Percentiles rank a stretch among this genome's conserved stretches.
These are phyloP conservation scores for Rhizopogon roseolus DNA, from an alignment of 768 basidiomycete species.

Conservation along the genomic window DNA sequence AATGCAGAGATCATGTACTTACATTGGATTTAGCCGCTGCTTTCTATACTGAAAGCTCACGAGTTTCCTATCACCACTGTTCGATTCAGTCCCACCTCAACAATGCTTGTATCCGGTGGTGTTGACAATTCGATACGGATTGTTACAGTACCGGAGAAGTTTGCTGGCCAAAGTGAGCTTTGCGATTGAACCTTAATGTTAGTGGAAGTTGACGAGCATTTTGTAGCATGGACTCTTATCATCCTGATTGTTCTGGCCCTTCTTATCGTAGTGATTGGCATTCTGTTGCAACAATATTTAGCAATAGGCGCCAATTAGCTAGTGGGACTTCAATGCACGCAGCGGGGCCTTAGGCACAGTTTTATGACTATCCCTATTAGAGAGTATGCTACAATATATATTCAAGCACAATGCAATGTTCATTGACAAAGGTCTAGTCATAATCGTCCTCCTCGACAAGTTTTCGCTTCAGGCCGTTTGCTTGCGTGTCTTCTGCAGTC, in stretches of 20 bases:
- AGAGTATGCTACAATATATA: constrained; percentile 10
- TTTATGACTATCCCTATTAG: constrained; percentile 13
- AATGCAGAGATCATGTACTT: neutral
- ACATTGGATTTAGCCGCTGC: constrained; percentile 57
- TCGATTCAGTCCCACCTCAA: constrained; percentile 79
- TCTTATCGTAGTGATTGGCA: constrained; percentile 37
- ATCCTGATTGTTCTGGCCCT: constrained; percentile 39
- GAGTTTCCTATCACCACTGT: constrained; percentile 91
- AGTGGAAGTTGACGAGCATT: constrained; percentile 5
- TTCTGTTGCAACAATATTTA: constrained; percentile 31
- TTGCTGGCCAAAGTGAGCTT: constrained; percentile 49
- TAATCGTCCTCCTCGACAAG: constrained; percentile 87
- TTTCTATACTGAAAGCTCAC: constrained; percentile 89
- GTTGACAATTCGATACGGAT: constrained; percentile 86
- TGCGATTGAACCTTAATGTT: constrained; percentile 7
- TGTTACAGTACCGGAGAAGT: constrained; percentile 60
- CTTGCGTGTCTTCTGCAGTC: constrained; percentile 39
- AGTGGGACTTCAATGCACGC: neutral
- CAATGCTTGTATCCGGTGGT: constrained; percentile 82
- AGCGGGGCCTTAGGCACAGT: neutral
- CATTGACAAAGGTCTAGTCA: constrained; percentile 37
- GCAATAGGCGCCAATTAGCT: neutral
- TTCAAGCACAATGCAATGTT: neutral
- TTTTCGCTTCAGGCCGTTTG: constrained; percentile 71
- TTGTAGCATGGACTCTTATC: constrained; percentile 34